Evolutionary conservation across 129 eudicot species (phyloP), one percentile per base, ranked within the genome.

Genomic region (Flaveria sonorensis): DNA sequence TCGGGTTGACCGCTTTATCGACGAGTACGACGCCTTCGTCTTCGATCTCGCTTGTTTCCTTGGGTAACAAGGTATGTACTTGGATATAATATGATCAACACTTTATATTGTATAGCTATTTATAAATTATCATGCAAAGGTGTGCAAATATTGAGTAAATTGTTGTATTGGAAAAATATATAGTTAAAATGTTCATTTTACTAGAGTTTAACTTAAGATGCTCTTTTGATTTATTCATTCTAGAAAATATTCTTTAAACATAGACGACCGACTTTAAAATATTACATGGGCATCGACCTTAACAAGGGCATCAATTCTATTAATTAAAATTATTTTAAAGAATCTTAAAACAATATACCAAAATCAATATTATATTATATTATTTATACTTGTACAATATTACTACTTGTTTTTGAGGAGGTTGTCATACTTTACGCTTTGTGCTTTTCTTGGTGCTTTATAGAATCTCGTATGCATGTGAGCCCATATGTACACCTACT

Each of bases 1-100:
- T 93, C 19, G 98, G 97, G 61, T 53, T 90, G n/a, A 62, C 87
- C 14, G 57, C 86, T 40, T 70, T 83, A 59, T 72, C 90, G 0
- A 78, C 79, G 0, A 63, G 53, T 59, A 71, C 97, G 1, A 66
- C 92, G 0, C 66, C 84, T 74, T 66, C 84, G 1, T 67, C 80
- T 32, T 81, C 80, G 30, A 81, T 81, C 46, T 81, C 86, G 7
- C 86, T 90, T 7, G 75, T 87, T 72, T 91, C 97, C 83, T 72
- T 75, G 68, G 89, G 89, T 77, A 75, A 63, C 59, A 68, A 83
- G 90, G 90, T 92, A 80, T 66, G 42, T 78, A 47, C 32, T 26
- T 24, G 48, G 73, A 57, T 32, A 59, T 23, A 40, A 42, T 13
- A 12, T 40, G 57, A 72, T 28, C 20, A 72, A 40, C 43, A 68